phyloP scores from a whole-genome alignment of 2,329 filamentous ascomycete species.

The Aspergillus alliaceus region DNA sequence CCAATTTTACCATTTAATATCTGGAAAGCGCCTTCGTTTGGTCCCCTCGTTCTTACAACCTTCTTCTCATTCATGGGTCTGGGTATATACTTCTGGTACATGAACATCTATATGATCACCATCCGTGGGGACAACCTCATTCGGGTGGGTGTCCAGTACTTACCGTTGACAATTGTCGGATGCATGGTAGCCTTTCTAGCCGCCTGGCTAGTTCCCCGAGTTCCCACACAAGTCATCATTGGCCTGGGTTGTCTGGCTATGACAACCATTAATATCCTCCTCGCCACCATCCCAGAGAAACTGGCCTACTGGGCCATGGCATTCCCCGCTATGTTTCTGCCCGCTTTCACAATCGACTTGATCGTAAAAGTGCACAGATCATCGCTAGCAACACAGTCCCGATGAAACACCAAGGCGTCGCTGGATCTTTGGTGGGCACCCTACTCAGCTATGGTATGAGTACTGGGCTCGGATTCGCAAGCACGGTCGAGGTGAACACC shows the following conservation, averaged over 20 bases:
- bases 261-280: constrained; percentile 36
- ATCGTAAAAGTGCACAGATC: no score
- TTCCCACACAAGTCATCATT: constrained; percentile 39
- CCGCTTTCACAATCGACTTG: no score
- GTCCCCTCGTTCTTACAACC: no score
- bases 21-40: constrained; percentile 50
- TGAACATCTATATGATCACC: no score
- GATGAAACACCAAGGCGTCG: constrained; percentile 52
- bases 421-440: constrained; percentile 60
- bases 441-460: constrained; percentile 70
- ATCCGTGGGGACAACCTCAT: no score
- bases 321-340: no score
- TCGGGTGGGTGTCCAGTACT: no score
- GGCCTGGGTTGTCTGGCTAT: constrained; percentile 35
- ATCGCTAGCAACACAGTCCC: constrained; percentile 58
- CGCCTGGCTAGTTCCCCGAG: no score
- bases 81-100: no score
- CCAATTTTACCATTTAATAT: constrained; percentile 59
- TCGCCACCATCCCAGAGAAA: constrained; percentile 40
- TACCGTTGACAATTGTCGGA: no score
- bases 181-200: no score
- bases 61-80: constrained; percentile 60
- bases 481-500: constrained; percentile 59
- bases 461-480: constrained; percentile 65
- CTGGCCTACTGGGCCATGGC: no score